phyloP scores from a whole-genome alignment of 2,329 filamentous ascomycete species.

The Bisporella sp. region DNA sequence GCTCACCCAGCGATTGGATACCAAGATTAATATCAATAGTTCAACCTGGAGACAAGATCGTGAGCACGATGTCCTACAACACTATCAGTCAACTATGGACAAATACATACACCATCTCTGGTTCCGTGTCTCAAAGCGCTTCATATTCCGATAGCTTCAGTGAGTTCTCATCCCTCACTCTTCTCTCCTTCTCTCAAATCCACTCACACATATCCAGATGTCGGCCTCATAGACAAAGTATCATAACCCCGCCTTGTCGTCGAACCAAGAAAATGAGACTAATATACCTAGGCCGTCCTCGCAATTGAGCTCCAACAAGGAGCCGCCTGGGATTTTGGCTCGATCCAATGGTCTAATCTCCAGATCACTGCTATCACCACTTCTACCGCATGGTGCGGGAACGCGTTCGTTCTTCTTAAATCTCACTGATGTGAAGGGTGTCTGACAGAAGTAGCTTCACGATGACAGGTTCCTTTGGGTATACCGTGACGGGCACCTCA shows the following conservation, averaged over 20 bases:
- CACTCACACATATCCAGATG: too few relatives aligned
- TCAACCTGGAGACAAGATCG: background rate
- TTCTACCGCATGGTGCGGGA: background rate
- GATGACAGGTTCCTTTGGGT: background rate
- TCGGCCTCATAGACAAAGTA: too few relatives aligned
- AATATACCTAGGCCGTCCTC: background rate
- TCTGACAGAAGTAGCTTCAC: background rate
- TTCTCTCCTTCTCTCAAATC: too few relatives aligned
- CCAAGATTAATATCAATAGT: background rate
- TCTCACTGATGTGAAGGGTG: background rate
- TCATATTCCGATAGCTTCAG: background rate
- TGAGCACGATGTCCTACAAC: background rate
- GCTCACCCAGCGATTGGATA: background rate
- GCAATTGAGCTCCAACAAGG: background rate
- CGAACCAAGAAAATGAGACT: background rate
- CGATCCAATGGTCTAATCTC: background rate
- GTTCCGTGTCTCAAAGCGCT: background rate
- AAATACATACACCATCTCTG: background rate
- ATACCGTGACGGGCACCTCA: background rate
- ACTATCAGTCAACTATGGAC: background rate
- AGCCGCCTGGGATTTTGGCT: background rate
- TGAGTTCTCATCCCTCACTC: background rate
- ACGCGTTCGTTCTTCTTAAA: background rate
- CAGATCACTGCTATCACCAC: background rate
- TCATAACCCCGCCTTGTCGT: too few relatives aligned